A percentile compares a stretch with the other conserved stretches of the same genome.
Conservation (phyloP, 1,139 yeast genomes). For the Lodderomyces margitis region DNA sequence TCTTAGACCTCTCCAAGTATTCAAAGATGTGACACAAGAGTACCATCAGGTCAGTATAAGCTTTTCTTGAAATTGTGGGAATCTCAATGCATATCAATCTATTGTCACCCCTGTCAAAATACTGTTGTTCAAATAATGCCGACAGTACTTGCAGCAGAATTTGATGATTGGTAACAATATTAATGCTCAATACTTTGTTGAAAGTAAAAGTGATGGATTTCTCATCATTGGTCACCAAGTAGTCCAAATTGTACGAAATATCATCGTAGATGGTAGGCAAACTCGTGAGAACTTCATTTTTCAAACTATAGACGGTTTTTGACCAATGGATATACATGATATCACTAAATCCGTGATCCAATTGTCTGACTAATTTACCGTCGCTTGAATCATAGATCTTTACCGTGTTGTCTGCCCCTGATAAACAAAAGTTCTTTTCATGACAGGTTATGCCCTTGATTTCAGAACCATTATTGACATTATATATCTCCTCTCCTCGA, state of each 20-base stretch:
- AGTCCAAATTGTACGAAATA: constrained; percentile 18
- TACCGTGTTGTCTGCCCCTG: constrained; percentile 44
- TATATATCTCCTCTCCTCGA: constrained; percentile 57
- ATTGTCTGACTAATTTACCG: constrained; percentile 36
- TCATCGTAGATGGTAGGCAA: constrained; percentile 23
- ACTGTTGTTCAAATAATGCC: constrained; percentile 31
- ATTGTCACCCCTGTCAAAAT: constrained; percentile 16
- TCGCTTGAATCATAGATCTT: constrained; percentile 50
- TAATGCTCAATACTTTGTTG: constrained; percentile 31
- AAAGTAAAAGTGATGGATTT: constrained; percentile 26
- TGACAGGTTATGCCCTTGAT: constrained; percentile 37
- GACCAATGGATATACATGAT: constrained; percentile 29
- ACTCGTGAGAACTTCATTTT: constrained; percentile 24
- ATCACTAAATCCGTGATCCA: constrained; percentile 18
- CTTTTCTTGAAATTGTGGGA: constrained; percentile 12
- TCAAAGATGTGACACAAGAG: constrained; percentile 33
- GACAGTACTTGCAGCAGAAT: constrained; percentile 13
- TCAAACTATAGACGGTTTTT: constrained; percentile 20
- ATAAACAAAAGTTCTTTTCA: constrained; percentile 39
- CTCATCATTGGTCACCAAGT: constrained; percentile 27
- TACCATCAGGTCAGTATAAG: constrained; percentile 23
- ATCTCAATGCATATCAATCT: constrained; percentile 17
- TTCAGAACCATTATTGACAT: constrained; percentile 37
- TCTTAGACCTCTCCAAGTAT: constrained; percentile 32
- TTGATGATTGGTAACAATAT: constrained; percentile 19